Evolutionary conservation across 805 yeast genomes (phyloP).

Genomic region (Blastobotrys peoriensis): DNA sequence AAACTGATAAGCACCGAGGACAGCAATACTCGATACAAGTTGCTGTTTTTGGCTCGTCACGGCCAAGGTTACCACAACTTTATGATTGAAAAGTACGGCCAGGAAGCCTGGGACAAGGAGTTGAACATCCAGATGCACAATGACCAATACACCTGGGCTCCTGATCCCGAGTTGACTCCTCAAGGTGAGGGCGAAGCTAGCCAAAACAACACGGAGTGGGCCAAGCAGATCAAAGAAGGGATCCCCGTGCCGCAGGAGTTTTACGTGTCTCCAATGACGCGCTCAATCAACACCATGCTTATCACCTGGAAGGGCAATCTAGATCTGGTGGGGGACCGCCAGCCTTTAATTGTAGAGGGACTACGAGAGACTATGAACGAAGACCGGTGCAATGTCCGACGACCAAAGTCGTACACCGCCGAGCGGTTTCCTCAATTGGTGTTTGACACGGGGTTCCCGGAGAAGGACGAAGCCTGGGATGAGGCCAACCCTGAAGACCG

Average conservation of each 20-base stretch:
- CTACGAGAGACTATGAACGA: slow-evolving; percentile 46
- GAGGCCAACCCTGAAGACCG: not conserved
- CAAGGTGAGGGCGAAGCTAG: slow-evolving; percentile 41
- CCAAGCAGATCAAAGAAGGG: slow-evolving; percentile 28
- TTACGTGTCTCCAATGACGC: slow-evolving; percentile 46
- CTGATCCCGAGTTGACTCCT: slow-evolving; percentile 45
- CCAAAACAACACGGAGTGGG: slow-evolving; percentile 40
- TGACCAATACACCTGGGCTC: slow-evolving; percentile 33
- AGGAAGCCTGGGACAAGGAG: slow-evolving; percentile 36
- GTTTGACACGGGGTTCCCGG: not conserved
- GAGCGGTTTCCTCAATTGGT: slow-evolving; percentile 38
- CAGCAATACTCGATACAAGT: slow-evolving; percentile 34
- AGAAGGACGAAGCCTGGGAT: not conserved
- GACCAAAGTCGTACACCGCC: slow-evolving; percentile 33
- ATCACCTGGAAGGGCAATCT: slow-evolving; percentile 40
- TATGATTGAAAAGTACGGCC: slow-evolving; percentile 43
- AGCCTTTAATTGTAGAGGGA: slow-evolving; percentile 38
- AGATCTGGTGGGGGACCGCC: slow-evolving; percentile 13
- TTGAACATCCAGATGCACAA: slow-evolving; percentile 6
- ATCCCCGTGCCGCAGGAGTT: slow-evolving; percentile 37
- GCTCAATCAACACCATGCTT: slow-evolving; percentile 45
- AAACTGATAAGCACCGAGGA: slow-evolving; percentile 32
- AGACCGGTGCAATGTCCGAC: slow-evolving; percentile 46
- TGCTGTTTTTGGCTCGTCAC: slow-evolving; percentile 45
- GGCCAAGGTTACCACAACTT: slow-evolving; percentile 51